Evolutionary conservation across 495 filamentous ascomycete genomes (phyloP), one percentile per base, ranked within the genome.

Genomic region (Achaetomiella virescens): DNA sequence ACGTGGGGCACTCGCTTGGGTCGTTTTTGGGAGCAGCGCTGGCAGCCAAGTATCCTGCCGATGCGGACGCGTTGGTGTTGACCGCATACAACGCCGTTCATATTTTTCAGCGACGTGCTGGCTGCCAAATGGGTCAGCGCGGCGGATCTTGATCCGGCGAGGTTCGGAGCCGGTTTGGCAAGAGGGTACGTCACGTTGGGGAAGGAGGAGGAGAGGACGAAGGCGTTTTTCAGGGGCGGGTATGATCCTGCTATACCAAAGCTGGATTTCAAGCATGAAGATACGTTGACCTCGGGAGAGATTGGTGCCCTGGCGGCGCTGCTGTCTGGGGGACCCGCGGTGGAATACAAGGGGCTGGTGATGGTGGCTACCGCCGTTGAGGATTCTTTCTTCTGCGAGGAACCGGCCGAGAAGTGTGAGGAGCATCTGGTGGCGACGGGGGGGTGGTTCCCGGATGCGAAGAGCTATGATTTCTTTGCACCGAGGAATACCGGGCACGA

Each of bases 1-100:
- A 48, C 1, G 62, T 67, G 0, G 60, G 59, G 3, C 50, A 59
- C 48, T 65, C 64, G 25, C 55, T 61, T 46, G 68, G 67, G 43
- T 65, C 65, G 11, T 44, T 63, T 21, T 41, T 68, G 35, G 60
- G 46, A 5, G 52, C 61, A 15, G 2, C 36, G 33, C 48, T 66
- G 11, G 61, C 60, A 8, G 46, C 52, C 0, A 40, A 50, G 22
- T 62, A 67, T 45, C 66, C 66, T 1, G 33, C 49, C 21, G 60
- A 58, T 15, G 48, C 60, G 9, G 36, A 61, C 49, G 62, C 64
- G 1, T 25, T 64, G 0, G 55, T 70, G 20, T 42, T 69, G 3
- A 64, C 59, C 11, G 59, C 54, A 10, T 61, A 46, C 43, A 53
- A 31, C 24, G 29, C 15, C 15, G n/a, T 25, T 22, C 12, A 10